phyloP scores from a whole-genome alignment of 441 rosid species.

The Erodium trifolium region DNA sequence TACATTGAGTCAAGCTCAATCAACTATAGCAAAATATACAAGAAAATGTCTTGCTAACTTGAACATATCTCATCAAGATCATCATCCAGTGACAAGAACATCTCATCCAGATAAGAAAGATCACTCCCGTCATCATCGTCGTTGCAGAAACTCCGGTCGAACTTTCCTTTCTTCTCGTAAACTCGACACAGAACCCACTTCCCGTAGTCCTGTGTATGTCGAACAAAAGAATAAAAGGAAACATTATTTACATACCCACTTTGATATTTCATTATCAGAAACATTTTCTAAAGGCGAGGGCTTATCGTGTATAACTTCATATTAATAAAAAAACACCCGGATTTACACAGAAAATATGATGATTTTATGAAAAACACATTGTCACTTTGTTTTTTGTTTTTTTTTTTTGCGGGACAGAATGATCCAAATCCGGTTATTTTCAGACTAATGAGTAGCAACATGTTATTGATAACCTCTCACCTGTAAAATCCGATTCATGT shows the following conservation, averaged over 20 bases:
- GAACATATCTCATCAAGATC: slow-evolving; percentile 31
- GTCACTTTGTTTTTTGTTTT: no score
- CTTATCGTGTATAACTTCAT: no score
- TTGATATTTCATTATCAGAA: no score
- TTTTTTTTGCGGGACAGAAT: no score
- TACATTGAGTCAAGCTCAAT: neutral
- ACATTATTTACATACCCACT: no score
- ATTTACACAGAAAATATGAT: no score
- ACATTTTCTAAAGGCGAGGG: no score
- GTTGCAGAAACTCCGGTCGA: slow-evolving; percentile 6
- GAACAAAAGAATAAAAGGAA: neutral
- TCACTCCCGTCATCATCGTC: slow-evolving; percentile 27
- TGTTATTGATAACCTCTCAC: neutral
- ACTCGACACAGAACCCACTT: slow-evolving; percentile 34
- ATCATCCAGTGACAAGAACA: slow-evolving; percentile 37
- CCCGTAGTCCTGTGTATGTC: slow-evolving; percentile 11
- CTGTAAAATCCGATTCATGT: no score
- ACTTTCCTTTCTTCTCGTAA: slow-evolving; percentile 20
- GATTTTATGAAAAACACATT: no score
- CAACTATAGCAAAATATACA: neutral
- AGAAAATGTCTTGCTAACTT: slow-evolving; percentile 9
- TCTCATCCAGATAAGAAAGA: slow-evolving; percentile 40
- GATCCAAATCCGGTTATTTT: no score
- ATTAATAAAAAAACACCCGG: no score
- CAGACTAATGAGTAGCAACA: no score